These are phyloP conservation scores for Yarrowia sp. DNA, from an alignment of 805 yeast genomes.

Conservation along the genomic window DNA sequence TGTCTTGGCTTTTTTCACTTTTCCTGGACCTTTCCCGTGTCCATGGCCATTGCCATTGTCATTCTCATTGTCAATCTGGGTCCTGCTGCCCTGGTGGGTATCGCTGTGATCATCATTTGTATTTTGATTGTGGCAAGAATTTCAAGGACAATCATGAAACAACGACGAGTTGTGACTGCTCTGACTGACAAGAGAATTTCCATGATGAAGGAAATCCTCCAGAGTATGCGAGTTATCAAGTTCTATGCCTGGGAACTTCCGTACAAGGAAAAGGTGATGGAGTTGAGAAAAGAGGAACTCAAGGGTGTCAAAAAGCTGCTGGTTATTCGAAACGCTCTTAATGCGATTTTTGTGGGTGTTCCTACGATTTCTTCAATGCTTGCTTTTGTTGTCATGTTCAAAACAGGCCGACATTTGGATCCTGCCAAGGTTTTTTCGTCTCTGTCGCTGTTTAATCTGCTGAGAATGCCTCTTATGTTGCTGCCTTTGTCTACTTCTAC, in stretches of 20 bases:
- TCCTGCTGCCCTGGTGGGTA: constrained; percentile 60
- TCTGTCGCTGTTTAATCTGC: constrained; percentile 60
- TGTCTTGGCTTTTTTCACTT: constrained; percentile 63
- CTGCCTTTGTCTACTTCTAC: constrained; percentile 71
- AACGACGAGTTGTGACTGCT: constrained; percentile 54
- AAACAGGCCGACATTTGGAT: constrained; percentile 42
- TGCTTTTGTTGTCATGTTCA: constrained; percentile 46
- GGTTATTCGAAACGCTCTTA: constrained; percentile 56
- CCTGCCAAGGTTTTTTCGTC: constrained; percentile 71
- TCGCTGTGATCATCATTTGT: constrained; percentile 42
- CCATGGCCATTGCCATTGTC: constrained; percentile 55
- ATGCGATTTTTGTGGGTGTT: constrained; percentile 61
- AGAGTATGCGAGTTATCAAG: constrained; percentile 75
- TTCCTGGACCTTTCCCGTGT: constrained; percentile 55
- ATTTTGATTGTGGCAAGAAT: constrained; percentile 35
- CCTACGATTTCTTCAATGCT: constrained; percentile 70
- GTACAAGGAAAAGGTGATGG: constrained; percentile 51
- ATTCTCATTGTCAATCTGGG: constrained; percentile 62
- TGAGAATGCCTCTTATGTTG: constrained; percentile 62
- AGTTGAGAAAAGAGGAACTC: constrained; percentile 58
- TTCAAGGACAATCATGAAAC: constrained; percentile 41
- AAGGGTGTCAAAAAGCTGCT: constrained; percentile 57
- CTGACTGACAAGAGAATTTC: constrained; percentile 64
- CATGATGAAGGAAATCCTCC: constrained; percentile 75
- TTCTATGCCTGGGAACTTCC: constrained; percentile 85